A percentile compares a stretch with the other conserved stretches of the same genome.
Evolutionary conservation across 148 eudicot species (phyloP).

Genomic region (Linanthus parryae): DNA sequence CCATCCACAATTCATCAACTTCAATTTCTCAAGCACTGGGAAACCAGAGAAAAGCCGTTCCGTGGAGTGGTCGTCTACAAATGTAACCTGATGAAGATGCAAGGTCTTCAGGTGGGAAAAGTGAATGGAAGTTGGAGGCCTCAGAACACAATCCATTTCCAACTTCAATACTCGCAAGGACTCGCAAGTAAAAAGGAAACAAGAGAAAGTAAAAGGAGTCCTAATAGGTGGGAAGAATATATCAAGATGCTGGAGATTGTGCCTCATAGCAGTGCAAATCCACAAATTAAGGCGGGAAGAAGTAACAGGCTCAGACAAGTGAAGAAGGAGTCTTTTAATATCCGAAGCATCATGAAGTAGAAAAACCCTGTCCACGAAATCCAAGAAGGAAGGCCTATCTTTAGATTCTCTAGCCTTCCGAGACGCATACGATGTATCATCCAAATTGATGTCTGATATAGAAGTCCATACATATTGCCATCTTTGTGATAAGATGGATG

Average conservation of each 20-base stretch:
- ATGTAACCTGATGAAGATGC: not conserved
- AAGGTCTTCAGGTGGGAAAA: not conserved
- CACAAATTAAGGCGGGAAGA: not conserved
- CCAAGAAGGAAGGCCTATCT: not conserved
- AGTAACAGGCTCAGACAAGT: not conserved
- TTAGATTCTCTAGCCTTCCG: not conserved
- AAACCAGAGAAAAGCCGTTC: not conserved
- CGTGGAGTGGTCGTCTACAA: not conserved
- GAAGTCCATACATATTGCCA: slow-evolving; percentile 11
- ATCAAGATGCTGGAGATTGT: not conserved
- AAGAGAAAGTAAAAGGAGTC: not conserved
- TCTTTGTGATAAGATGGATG: slow-evolving; percentile 3
- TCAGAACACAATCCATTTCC: not conserved
- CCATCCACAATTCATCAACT: not conserved
- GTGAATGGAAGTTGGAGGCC: not conserved
- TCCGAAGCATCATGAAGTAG: not conserved
- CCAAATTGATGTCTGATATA: slow-evolving; percentile 1
- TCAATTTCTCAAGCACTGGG: not conserved
- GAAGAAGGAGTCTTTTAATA: not conserved
- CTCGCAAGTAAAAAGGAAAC: not conserved
- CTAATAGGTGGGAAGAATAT: not conserved
- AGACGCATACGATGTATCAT: too few relatives aligned
- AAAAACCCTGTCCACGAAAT: not conserved
- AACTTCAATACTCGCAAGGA: not conserved
- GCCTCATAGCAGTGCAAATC: not conserved